phyloP scores from a whole-genome alignment of 805 yeast genomes.

The Scheffersomyces stipitis region DNA sequence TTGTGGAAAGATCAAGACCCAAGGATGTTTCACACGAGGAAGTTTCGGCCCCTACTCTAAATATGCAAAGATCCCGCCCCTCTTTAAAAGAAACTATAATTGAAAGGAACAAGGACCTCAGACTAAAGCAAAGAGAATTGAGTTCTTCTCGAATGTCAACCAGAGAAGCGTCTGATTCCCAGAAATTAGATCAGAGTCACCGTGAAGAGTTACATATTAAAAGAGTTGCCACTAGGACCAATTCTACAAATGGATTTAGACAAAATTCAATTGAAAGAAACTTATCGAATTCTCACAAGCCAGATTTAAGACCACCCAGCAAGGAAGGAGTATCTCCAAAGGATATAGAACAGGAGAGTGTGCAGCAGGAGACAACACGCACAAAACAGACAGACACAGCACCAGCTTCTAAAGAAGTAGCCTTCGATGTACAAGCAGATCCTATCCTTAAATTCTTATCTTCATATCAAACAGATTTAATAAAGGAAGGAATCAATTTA shows the following conservation, averaged over 20 bases:
- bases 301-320: no score
- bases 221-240: not conserved
- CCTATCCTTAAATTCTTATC: slow-evolving; percentile 37
- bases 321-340: slow-evolving; percentile 1
- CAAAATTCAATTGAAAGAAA: no score
- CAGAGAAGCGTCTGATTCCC: slow-evolving; percentile 5
- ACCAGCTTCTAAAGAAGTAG: not conserved
- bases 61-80: slow-evolving; percentile 31
- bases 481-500: slow-evolving; percentile 36
- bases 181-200: no score
- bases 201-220: no score
- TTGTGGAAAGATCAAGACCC: slow-evolving; percentile 12
- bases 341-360: not conserved
- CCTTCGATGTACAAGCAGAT: slow-evolving; percentile 26
- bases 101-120: slow-evolving; percentile 43
- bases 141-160: slow-evolving; percentile 21
- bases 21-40: not conserved
- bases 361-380: not conserved
- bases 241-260: not conserved
- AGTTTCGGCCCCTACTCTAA: slow-evolving; percentile 2
- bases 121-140: slow-evolving; percentile 17
- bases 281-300: not conserved
- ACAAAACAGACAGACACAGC: not conserved
- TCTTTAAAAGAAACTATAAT: slow-evolving; percentile 50
- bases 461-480: slow-evolving; percentile 28